Conservation (phyloP, 2,329 filamentous ascomycete species). For the Aspergillus piperis region DNA sequence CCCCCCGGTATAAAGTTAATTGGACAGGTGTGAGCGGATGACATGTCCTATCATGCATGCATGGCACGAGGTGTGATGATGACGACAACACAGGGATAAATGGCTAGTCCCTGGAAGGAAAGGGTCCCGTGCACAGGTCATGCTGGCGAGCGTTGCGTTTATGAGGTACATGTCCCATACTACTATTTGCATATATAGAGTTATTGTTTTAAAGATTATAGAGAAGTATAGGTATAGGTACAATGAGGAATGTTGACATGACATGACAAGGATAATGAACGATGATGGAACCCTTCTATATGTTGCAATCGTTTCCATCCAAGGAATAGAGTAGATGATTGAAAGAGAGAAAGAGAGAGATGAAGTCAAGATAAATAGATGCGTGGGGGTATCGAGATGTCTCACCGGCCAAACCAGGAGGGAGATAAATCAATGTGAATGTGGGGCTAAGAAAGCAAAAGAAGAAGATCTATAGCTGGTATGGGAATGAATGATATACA, state of each 20-base stretch:
- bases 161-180: conserved; percentile 4
- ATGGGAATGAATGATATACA: neutral
- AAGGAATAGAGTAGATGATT: neutral
- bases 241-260: neutral
- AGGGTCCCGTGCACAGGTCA: neutral
- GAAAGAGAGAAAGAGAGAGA: neutral
- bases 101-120: neutral
- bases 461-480: neutral
- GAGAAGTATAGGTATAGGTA: neutral
- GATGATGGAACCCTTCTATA: conserved; percentile 8
- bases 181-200: conserved; percentile 10
- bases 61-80: conserved; percentile 8
- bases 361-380: no score
- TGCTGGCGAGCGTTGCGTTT: conserved; percentile 1
- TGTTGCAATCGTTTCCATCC: neutral
- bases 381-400: neutral
- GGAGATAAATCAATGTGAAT: neutral
- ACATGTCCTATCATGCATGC: conserved; percentile 7
- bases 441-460: neutral
- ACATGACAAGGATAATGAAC: neutral
- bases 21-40: neutral
- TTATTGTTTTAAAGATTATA: neutral
- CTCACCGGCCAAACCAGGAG: neutral
- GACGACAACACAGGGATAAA: neutral
- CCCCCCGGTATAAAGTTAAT: neutral